phyloP scores from a whole-genome alignment of 768 basidiomycete species.

The Lactarius psammicola region DNA sequence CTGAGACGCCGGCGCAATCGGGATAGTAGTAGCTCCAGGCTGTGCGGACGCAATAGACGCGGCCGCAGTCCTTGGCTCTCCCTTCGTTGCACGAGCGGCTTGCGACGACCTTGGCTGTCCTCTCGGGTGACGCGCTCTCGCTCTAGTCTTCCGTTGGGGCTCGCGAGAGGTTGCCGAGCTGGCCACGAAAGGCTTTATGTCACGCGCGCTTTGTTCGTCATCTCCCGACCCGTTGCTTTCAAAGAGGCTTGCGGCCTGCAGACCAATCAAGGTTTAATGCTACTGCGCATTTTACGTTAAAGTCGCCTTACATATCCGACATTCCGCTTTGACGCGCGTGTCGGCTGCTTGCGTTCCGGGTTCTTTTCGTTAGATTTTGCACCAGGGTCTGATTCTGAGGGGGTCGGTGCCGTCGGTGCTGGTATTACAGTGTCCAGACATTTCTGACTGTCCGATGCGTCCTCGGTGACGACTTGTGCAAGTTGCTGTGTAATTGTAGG shows the following conservation, averaged over 20 bases:
- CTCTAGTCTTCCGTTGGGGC: conserved; percentile 17
- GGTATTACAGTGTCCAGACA: not conserved
- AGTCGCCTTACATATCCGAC: conserved; percentile 23
- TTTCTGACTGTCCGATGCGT: not conserved
- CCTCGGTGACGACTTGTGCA: conserved; percentile 1
- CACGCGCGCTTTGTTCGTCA: conserved; percentile 13
- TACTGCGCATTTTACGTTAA: not conserved
- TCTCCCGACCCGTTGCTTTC: conserved; percentile 25
- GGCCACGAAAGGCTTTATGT: not conserved
- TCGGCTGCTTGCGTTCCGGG: conserved; percentile 27
- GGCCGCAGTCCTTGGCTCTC: conserved; percentile 3
- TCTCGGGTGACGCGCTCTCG: conserved; percentile 17
- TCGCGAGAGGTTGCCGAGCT: conserved; percentile 12
- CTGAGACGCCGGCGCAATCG: conserved; percentile 1
- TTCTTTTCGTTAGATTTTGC: conserved; percentile 12
- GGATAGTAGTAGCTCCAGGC: not conserved
- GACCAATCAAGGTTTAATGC: not conserved
- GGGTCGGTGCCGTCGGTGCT: not conserved
- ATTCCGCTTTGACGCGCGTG: conserved; percentile 28
- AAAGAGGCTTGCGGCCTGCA: conserved; percentile 16
- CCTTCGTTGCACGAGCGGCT: conserved; percentile 6
- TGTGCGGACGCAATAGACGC: not conserved
- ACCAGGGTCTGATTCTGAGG: conserved; percentile 10
- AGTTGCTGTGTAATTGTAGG: conserved; percentile 6
- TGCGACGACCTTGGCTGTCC: conserved; percentile 13